Percentiles rank a stretch among this genome's conserved stretches.
Evolutionary conservation across 2,329 filamentous ascomycete genomes (phyloP).

Genomic region (Domatiomyces globalis): DNA sequence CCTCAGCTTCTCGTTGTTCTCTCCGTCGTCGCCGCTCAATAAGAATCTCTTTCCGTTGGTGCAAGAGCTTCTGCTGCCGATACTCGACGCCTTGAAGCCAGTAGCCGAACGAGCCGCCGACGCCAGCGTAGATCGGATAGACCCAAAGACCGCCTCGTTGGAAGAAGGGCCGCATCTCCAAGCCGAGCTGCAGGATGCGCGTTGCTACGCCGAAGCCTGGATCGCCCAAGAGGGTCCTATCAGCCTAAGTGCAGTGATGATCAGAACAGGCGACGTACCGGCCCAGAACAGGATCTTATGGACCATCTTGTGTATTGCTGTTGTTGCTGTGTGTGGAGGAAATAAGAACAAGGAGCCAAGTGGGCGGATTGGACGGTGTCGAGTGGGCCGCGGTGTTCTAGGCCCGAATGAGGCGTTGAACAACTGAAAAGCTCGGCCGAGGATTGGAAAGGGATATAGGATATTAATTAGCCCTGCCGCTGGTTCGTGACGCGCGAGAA

Average conservation of each 20-base stretch:
- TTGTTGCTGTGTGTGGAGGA: no score
- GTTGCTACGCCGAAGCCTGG: conserved; percentile 60
- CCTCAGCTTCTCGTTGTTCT: conserved; percentile 47
- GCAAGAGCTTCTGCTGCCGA: conserved; percentile 61
- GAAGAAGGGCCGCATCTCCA: conserved; percentile 96
- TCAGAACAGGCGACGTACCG: conserved; percentile 31
- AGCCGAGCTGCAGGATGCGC: conserved; percentile 91
- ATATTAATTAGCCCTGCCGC: neutral
- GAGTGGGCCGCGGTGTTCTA: neutral
- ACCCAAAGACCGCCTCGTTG: conserved; percentile 71
- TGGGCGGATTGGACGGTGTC: neutral
- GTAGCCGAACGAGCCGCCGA: conserved; percentile 88
- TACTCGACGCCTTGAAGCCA: conserved; percentile 87
- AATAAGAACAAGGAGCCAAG: neutral
- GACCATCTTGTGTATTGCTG: conserved; percentile 27
- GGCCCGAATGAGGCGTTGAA: neutral
- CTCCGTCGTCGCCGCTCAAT: conserved; percentile 80
- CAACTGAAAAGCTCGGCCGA: neutral
- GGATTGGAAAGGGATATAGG: neutral
- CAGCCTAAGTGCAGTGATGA: neutral
- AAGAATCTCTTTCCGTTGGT: conserved; percentile 63
- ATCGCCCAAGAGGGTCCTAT: conserved; percentile 3
- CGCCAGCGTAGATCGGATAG: conserved; percentile 75
- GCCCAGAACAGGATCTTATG: conserved; percentile 41
- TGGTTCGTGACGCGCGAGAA: neutral